phyloP scores from a whole-genome alignment of 306 rosid genomes.

The Ceratonia siliqua region DNA sequence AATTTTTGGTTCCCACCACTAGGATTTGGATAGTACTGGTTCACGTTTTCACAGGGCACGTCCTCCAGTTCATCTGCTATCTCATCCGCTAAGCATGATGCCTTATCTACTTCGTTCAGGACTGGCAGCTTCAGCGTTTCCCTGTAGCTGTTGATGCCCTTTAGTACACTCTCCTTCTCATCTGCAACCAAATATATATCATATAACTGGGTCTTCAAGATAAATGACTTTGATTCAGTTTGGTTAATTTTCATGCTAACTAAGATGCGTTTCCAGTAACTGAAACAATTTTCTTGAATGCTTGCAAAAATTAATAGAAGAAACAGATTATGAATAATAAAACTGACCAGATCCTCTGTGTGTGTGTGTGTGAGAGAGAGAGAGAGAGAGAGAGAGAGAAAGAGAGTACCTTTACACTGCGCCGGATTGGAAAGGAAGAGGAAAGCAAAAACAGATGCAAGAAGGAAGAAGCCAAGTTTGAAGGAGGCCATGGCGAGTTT shows the following conservation, averaged over 20 bases:
- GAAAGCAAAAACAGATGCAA: slow-evolving; percentile 17
- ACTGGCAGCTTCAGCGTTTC: slow-evolving; percentile 42
- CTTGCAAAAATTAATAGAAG: background rate
- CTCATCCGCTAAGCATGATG: slow-evolving; percentile 67
- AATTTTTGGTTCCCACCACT: slow-evolving; percentile 30
- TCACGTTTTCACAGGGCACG: slow-evolving; percentile 54
- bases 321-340: background rate
- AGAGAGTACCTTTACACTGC: slow-evolving; percentile 27
- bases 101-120: slow-evolving; percentile 47
- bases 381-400: background rate
- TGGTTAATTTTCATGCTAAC: background rate
- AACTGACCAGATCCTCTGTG: background rate
- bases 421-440: slow-evolving; percentile 33
- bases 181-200: slow-evolving; percentile 25
- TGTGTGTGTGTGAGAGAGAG: background rate
- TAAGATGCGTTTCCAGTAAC: background rate
- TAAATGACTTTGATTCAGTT: background rate
- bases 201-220: background rate
- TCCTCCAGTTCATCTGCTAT: slow-evolving; percentile 64
- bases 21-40: slow-evolving; percentile 34
- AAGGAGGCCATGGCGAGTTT: slow-evolving; percentile 35
- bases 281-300: background rate
- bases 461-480: slow-evolving; percentile 34
- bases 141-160: slow-evolving; percentile 76
- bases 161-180: slow-evolving; percentile 62